Evolutionary conservation across 2,329 filamentous ascomycete species (phyloP).

Genomic region (Cadophora malorum): DNA sequence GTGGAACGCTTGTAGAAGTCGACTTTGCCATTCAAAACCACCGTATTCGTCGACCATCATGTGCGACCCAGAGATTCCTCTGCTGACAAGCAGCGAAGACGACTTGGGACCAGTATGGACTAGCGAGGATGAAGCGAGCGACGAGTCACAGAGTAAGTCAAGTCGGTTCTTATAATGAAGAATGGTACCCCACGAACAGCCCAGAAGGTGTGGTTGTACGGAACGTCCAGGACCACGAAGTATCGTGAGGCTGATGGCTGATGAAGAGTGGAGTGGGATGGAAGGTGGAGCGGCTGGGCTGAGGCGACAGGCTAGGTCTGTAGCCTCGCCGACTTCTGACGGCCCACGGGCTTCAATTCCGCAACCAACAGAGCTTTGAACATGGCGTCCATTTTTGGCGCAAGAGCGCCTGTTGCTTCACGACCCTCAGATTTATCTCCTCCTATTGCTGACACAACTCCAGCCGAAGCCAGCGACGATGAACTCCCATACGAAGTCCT

Average conservation of each 20-base stretch:
- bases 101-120: constrained; percentile 19
- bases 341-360: not conserved
- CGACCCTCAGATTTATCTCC: constrained; percentile 18
- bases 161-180: not conserved
- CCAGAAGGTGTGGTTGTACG: constrained; percentile 1
- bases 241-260: constrained; percentile 18
- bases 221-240: not conserved
- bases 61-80: constrained; percentile 25
- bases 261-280: not conserved
- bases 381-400: constrained; percentile 41
- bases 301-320: not conserved
- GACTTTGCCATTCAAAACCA: not conserved
- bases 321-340: constrained; percentile 5
- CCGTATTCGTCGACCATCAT: constrained; percentile 19
- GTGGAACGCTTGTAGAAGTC: constrained; percentile 35
- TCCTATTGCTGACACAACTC: constrained; percentile 32
- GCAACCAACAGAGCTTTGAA: constrained; percentile 7
- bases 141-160: constrained; percentile 22
- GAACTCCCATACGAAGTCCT: constrained; percentile 32
- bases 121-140: constrained; percentile 21
- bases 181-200: not conserved
- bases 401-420: constrained; percentile 25
- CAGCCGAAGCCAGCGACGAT: constrained; percentile 38
- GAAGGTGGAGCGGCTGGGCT: not conserved
- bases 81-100: constrained; percentile 22